phyloP scores from a whole-genome alignment of 495 filamentous ascomycete species.

The Physcia stellaris region DNA sequence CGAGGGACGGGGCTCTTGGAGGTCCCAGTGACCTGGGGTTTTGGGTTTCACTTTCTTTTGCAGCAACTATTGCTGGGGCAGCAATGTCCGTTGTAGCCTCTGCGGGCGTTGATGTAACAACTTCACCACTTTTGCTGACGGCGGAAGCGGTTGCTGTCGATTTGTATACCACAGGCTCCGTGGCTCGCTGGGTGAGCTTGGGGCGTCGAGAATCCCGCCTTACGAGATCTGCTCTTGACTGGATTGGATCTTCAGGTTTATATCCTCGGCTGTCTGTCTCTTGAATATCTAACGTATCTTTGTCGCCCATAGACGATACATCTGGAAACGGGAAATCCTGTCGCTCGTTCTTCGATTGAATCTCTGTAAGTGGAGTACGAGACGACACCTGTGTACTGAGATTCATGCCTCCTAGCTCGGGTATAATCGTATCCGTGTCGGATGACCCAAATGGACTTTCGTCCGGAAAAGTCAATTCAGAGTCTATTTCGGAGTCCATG shows the following conservation, averaged over 20 bases:
- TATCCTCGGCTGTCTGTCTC: no score
- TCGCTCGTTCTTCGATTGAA: not conserved
- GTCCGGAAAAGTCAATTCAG: no score
- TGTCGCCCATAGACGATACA: no score
- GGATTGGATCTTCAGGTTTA: no score
- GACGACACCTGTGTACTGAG: no score
- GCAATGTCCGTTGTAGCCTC: not conserved
- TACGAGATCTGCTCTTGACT: constrained; percentile 6
- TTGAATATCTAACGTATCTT: no score
- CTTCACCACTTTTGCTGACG: constrained; percentile 4
- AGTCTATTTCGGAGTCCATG: no score
- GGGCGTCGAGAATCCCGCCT: constrained; percentile 5
- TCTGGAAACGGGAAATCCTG: constrained; percentile 9
- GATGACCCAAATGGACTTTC: no score
- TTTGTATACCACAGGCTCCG: constrained; percentile 7
- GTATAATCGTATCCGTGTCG: no score
- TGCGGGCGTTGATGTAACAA: constrained; percentile 1
- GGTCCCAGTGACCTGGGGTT: not conserved
- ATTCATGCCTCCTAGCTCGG: no score
- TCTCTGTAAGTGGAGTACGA: not conserved
- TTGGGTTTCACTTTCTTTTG: no score
- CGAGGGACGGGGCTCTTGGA: not conserved
- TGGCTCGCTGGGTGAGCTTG: constrained; percentile 6
- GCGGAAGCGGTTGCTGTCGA: constrained; percentile 2
- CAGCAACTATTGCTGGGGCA: not conserved